A percentile compares a stretch with the other conserved stretches of the same genome.
Conservation (phyloP, 2,329 filamentous ascomycete species). For the Neurospora sp. region DNA sequence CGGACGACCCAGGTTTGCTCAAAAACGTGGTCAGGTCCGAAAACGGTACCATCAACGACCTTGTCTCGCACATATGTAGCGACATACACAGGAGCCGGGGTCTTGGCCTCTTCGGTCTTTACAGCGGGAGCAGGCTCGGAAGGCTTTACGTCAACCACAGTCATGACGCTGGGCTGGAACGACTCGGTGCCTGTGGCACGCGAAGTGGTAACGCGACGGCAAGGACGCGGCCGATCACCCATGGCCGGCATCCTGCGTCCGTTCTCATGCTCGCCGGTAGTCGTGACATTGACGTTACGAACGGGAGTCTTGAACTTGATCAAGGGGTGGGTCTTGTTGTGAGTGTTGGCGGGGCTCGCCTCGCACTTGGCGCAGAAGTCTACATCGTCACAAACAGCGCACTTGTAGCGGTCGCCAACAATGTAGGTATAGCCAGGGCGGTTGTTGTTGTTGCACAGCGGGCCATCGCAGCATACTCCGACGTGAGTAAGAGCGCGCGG, state of each 20-base stretch:
- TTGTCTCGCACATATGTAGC: conserved; percentile 69
- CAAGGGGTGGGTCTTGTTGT: conserved; percentile 93
- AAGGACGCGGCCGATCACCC: conserved; percentile 49
- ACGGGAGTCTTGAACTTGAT: conserved; percentile 96
- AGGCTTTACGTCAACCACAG: conserved; percentile 47
- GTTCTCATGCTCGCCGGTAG: conserved; percentile 64
- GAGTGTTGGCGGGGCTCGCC: conserved; percentile 69
- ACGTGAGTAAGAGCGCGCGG: conserved; percentile 47
- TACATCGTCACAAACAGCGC: conserved; percentile 85
- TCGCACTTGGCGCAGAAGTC: conserved; percentile 96
- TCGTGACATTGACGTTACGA: conserved; percentile 78
- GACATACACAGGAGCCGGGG: conserved; percentile 23
- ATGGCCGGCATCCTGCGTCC: conserved; percentile 57
- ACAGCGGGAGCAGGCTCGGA: conserved; percentile 13
- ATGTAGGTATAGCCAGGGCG: conserved; percentile 55
- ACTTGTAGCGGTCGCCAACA: conserved; percentile 86
- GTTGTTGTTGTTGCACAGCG: conserved; percentile 58
- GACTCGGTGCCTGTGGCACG: conserved; percentile 33
- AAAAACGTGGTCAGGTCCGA: conserved; percentile 65
- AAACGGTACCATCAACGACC: conserved; percentile 64
- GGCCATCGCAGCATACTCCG: conserved; percentile 92
- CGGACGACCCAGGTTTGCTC: conserved; percentile 85
- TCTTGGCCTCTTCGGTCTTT: conserved; percentile 23
- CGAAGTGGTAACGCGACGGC: conserved; percentile 27
- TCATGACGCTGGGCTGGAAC: conserved; percentile 44